Evolutionary conservation across 805 yeast genomes (phyloP).

Genomic region (Candida saitoana): DNA sequence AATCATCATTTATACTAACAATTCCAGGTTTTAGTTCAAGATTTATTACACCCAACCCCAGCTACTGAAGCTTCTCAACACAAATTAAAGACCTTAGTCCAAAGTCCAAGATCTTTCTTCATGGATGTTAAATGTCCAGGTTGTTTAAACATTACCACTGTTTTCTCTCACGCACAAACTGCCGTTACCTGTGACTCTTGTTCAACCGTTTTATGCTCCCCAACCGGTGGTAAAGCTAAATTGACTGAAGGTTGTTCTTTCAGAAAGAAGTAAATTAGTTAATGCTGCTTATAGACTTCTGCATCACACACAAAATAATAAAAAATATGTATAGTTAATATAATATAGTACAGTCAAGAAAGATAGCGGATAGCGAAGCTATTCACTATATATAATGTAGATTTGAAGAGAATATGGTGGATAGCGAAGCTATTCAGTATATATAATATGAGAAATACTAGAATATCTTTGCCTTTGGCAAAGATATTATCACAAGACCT

Average conservation of each 20-base stretch:
- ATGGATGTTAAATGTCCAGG: constrained; percentile 99
- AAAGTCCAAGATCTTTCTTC: constrained; percentile 97
- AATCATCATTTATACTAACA: no score
- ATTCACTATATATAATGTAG: no score
- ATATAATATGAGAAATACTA: no score
- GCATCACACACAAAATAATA: constrained; percentile 1
- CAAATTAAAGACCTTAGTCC: constrained; percentile 96
- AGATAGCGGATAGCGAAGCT: neutral
- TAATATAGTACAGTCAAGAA: neutral
- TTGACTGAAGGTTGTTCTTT: constrained; percentile 99
- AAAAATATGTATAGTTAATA: constrained; percentile 1
- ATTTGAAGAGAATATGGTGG: neutral
- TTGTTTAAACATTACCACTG: constrained; percentile 98
- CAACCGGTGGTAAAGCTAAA: constrained; percentile 99
- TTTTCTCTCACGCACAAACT: constrained; percentile 99
- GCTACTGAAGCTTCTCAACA: constrained; percentile 95
- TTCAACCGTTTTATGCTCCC: constrained; percentile 96
- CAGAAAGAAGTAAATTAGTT: constrained; percentile 83
- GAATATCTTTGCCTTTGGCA: no score
- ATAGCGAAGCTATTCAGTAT: neutral
- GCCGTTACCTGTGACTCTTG: constrained; percentile 99
- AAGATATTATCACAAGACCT: no score
- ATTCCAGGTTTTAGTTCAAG: constrained; percentile 90
- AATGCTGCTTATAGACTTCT: neutral
- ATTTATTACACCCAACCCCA: constrained; percentile 96